phyloP scores from a whole-genome alignment of 352 stramenopile genomes.

The Globisporangium sylvaticum region DNA sequence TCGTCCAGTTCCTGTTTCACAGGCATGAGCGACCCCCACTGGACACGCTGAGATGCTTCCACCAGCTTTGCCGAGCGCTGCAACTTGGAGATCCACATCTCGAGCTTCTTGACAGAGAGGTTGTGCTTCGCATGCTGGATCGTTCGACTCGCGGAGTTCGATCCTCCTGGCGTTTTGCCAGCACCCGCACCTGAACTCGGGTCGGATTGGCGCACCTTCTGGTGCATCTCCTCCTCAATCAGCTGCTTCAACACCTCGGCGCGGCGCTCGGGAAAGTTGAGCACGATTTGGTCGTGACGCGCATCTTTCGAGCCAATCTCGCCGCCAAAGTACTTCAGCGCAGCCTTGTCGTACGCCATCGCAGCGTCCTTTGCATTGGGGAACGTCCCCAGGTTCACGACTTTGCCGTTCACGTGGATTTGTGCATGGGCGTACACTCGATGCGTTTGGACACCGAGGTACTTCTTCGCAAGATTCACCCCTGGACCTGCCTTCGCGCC shows the following conservation, averaged over 20 bases:
- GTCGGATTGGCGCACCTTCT: slow-evolving; percentile 26
- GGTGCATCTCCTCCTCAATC: slow-evolving; percentile 62
- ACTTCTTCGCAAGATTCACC: slow-evolving; percentile 41
- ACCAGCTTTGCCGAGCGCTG: slow-evolving; percentile 75
- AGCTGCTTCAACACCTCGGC: slow-evolving; percentile 53
- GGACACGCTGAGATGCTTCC: slow-evolving; percentile 67
- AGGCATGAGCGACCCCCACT: slow-evolving; percentile 46
- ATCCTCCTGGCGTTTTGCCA: not conserved
- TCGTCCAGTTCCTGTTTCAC: slow-evolving; percentile 31
- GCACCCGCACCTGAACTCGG: not conserved
- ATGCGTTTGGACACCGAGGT: slow-evolving; percentile 67
- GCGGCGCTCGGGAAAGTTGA: slow-evolving; percentile 77
- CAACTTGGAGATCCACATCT: slow-evolving; percentile 65
- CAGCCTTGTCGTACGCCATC: slow-evolving; percentile 79
- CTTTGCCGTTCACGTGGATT: slow-evolving; percentile 72
- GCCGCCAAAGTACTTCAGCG: slow-evolving; percentile 70
- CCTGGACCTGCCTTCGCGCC: not conserved
- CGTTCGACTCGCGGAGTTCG: slow-evolving; percentile 30
- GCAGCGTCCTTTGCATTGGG: slow-evolving; percentile 61
- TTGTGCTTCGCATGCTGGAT: slow-evolving; percentile 74
- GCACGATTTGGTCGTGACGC: slow-evolving; percentile 41
- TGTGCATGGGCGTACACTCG: slow-evolving; percentile 74
- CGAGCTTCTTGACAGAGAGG: slow-evolving; percentile 72
- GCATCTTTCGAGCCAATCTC: slow-evolving; percentile 34
- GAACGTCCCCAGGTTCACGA: slow-evolving; percentile 77